Percentiles rank a stretch among this genome's conserved stretches.
Evolutionary conservation across 2,329 filamentous ascomycete genomes (phyloP).

Genomic region (Nemania sp.): DNA sequence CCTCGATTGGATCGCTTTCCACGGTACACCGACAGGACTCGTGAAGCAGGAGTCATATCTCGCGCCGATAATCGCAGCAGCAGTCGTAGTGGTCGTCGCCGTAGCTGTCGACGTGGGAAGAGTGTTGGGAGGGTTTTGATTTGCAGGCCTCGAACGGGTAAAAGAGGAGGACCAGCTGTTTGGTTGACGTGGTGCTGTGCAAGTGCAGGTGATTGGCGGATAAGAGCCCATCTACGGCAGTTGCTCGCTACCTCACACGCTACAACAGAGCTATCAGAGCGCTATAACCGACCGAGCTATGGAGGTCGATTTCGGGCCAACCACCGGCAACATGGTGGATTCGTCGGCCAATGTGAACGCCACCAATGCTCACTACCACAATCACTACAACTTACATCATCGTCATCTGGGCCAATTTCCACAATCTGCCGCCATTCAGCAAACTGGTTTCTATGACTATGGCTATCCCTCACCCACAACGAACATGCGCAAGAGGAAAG

Average conservation of each 20-base stretch:
- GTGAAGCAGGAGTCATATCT: constrained; percentile 17
- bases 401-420: constrained; percentile 1
- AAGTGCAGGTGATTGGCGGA: too few species aligned
- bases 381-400: constrained; percentile 24
- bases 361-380: constrained; percentile 16
- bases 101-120: constrained; percentile 4
- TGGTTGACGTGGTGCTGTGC: too few species aligned
- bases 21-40: not conserved
- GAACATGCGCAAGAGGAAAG: constrained; percentile 62
- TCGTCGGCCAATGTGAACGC: constrained; percentile 3
- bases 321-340: constrained; percentile 27
- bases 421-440: constrained; percentile 1
- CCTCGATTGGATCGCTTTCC: constrained; percentile 13
- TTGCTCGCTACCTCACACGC: too few species aligned
- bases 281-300: constrained; percentile 9
- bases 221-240: too few species aligned
- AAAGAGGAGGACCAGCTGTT: constrained; percentile 3
- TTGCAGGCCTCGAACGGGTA: constrained; percentile 17
- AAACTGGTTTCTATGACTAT: constrained; percentile 15
- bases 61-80: constrained; percentile 28
- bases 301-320: constrained; percentile 34
- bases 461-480: constrained; percentile 30
- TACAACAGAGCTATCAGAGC: too few species aligned
- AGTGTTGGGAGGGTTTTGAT: constrained; percentile 9
- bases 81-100: too few species aligned